Conservation (phyloP, 2,329 filamentous ascomycete genomes). For the Aurifilum marmelostoma region DNA sequence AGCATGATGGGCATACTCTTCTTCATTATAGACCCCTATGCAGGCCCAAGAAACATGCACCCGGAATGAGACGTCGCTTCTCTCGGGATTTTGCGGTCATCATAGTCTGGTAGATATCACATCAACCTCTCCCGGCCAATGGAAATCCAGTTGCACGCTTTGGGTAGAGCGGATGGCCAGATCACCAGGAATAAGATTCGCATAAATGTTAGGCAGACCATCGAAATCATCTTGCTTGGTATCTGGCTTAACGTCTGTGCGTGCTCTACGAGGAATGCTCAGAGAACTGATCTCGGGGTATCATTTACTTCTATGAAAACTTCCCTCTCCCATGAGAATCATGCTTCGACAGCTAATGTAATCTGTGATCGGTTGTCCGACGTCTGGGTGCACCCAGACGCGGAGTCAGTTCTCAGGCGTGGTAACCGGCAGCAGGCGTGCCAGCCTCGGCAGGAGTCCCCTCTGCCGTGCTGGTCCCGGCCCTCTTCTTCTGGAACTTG, state of each 20-base stretch:
- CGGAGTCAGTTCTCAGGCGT: conserved; percentile 1
- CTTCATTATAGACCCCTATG: background rate
- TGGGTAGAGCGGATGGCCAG: background rate
- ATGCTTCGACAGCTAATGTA: background rate
- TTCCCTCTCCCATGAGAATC: conserved; percentile 4
- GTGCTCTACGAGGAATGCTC: background rate
- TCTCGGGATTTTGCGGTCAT: background rate
- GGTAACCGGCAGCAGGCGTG: conserved; percentile 10
- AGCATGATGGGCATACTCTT: background rate
- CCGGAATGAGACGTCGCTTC: background rate
- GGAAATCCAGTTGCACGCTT: background rate
- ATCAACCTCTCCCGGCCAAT: background rate
- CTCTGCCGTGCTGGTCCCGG: conserved; percentile 22
- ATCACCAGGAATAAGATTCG: background rate
- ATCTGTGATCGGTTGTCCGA: background rate
- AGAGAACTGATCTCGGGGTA: conserved; percentile 22
- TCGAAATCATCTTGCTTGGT: background rate
- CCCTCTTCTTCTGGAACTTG: conserved; percentile 66
- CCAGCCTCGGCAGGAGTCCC: conserved; percentile 24
- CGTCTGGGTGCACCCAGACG: background rate
- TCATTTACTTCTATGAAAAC: conserved; percentile 23
- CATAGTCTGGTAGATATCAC: background rate
- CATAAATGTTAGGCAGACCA: background rate
- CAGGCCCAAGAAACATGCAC: background rate
- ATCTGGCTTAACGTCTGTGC: background rate